A percentile compares a stretch with the other conserved stretches of the same genome.
These are phyloP conservation scores for Tieghemostelium lacteum DNA, from an alignment of 78 protist genomes.

Conservation along the genomic window DNA sequence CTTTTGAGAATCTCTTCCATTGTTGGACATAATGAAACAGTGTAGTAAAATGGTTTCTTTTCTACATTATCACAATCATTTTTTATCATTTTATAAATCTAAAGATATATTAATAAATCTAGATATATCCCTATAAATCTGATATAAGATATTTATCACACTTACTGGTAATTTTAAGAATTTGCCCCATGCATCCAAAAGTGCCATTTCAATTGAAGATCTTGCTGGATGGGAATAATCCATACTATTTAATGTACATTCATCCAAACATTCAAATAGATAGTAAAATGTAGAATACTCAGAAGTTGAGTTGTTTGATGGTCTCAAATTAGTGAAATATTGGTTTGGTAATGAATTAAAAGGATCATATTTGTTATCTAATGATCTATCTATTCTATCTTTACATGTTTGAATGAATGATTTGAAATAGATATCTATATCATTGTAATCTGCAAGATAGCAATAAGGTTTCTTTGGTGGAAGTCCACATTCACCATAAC, in stretches of 20 bases:
- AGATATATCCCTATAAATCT: background rate
- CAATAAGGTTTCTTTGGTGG: conserved; percentile 75
- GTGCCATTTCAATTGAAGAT: conserved; percentile 60
- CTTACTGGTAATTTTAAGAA: conserved; percentile 22
- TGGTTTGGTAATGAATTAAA: conserved; percentile 7
- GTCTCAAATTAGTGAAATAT: conserved; percentile 11
- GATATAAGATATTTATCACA: background rate
- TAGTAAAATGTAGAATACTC: background rate
- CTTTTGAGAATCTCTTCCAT: conserved; percentile 44
- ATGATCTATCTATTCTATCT: background rate
- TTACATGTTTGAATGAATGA: background rate
- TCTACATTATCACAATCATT: background rate
- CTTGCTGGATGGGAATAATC: conserved; percentile 44
- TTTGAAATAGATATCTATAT: conserved; percentile 24
- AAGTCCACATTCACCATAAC: conserved; percentile 76
- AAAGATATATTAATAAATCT: background rate
- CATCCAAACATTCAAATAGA: conserved; percentile 53
- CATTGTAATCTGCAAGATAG: conserved; percentile 57
- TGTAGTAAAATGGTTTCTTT: conserved; percentile 58
- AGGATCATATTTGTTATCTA: conserved; percentile 40
- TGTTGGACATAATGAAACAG: conserved; percentile 74
- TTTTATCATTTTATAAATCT: conserved; percentile 23
- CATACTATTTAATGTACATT: conserved; percentile 12
- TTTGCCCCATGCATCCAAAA: conserved; percentile 68
- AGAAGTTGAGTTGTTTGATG: background rate